These are phyloP conservation scores for Saturnispora serradocipensis DNA, from an alignment of 805 yeast genomes.

Conservation along the genomic window DNA sequence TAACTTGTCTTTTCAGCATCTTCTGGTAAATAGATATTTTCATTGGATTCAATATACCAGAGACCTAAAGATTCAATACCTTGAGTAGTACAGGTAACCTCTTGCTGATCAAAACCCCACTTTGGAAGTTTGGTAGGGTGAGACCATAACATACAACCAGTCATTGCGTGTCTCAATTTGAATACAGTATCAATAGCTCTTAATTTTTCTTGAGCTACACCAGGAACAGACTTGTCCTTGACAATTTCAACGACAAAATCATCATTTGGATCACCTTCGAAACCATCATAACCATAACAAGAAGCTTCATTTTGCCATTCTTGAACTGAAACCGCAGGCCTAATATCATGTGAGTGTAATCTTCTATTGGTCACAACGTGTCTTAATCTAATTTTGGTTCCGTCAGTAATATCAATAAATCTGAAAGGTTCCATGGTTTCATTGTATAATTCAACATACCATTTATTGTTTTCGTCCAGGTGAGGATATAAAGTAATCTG, in stretches of 20 bases:
- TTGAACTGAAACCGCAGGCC: constrained; percentile 63
- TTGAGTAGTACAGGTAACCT: constrained; percentile 69
- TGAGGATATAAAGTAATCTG: constrained; percentile 77
- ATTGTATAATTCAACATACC: constrained; percentile 63
- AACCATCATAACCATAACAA: constrained; percentile 68
- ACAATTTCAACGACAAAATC: constrained; percentile 73
- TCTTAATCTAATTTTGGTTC: constrained; percentile 59
- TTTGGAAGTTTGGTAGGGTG: constrained; percentile 66
- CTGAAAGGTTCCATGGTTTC: constrained; percentile 44
- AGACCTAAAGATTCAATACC: constrained; percentile 51
- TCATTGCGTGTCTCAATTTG: constrained; percentile 70
- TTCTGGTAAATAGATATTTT: constrained; percentile 37
- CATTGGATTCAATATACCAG: constrained; percentile 71
- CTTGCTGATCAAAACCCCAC: constrained; percentile 82
- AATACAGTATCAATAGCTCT: constrained; percentile 63
- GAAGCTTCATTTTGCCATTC: constrained; percentile 85
- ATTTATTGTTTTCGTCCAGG: constrained; percentile 62
- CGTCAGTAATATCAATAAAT: constrained; percentile 57
- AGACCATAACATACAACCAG: constrained; percentile 71
- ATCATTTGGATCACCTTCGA: constrained; percentile 77
- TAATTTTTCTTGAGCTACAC: constrained; percentile 45
- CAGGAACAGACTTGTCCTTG: constrained; percentile 38
- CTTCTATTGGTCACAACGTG: constrained; percentile 54
- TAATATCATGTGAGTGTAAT: constrained; percentile 76
- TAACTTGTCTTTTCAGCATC: constrained; percentile 46